Percentiles rank a stretch among this genome's conserved stretches.
phyloP scores from a whole-genome alignment of 371 early-diverging fungal species.

The Circinella umbellata region DNA sequence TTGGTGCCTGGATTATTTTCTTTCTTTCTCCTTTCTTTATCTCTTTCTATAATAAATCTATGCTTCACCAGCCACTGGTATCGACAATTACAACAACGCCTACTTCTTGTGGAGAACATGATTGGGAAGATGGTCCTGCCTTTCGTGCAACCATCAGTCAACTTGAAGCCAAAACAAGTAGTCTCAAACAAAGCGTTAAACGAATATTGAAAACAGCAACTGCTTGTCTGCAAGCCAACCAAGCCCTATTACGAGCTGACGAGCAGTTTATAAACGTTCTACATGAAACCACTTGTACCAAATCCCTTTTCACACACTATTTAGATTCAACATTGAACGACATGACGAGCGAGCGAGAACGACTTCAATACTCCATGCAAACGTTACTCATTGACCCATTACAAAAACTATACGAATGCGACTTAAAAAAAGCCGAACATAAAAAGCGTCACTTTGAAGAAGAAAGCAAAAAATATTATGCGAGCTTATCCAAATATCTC shows the following conservation, averaged over 20 bases:
- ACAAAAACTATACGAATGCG: constrained; percentile 56
- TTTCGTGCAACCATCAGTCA: constrained; percentile 59
- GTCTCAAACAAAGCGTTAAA: constrained; percentile 56
- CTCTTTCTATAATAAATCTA: background rate
- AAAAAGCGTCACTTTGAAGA: constrained; percentile 67
- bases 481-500: constrained; percentile 63
- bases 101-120: constrained; percentile 6
- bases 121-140: constrained; percentile 56
- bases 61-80: background rate
- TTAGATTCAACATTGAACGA: constrained; percentile 39
- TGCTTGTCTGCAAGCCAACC: constrained; percentile 45
- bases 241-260: constrained; percentile 39
- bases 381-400: constrained; percentile 59
- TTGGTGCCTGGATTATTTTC: background rate
- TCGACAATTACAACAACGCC: background rate
- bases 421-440: constrained; percentile 63
- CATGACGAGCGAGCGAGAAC: constrained; percentile 37
- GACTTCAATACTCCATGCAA: constrained; percentile 44
- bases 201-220: constrained; percentile 53
- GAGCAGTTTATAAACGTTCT: constrained; percentile 46
- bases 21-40: too few relatives aligned
- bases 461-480: constrained; percentile 68
- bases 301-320: constrained; percentile 41
- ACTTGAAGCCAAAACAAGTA: constrained; percentile 55
- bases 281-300: constrained; percentile 46